Evolutionary conservation across 768 basidiomycete genomes (phyloP), one percentile per base, ranked within the genome.

Genomic region (Panaeolus cyanescens): DNA sequence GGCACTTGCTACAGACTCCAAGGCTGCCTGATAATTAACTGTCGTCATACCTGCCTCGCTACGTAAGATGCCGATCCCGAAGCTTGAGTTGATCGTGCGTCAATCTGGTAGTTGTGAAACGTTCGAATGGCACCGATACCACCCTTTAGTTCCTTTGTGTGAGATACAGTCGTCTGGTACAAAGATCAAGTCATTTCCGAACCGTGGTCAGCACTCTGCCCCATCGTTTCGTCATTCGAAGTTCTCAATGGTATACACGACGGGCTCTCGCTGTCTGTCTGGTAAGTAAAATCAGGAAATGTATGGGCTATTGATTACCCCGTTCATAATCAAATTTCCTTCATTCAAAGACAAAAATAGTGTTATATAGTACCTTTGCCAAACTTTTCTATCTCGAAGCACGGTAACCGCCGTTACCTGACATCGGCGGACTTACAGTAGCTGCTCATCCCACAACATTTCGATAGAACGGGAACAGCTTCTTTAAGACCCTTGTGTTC

Each of bases 31-130:
- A 50, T 50, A 50, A 50, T 50, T 50, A 50, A 50, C 12, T 50
- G 45, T 50, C 45, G 45, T 50, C 45, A 42, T 42, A 42, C 19
- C 7, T 20, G 19, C 40, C 19, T 22, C 19, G 19, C 22, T 50
- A 50, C 45, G 45, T 50, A 50, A 50, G 45, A 50, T 50, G 45
- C 45, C 45, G 45, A 50, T 50, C 45, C 45, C 45, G 45, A 50
- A 50, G 45, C 45, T 28, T 25, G 25, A 4, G 19, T 15, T 50
- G 45, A 50, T 50, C 45, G 45, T 50, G 45, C 45, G 45, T 50
- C 45, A 50, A 50, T 50, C 45, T 50, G 45, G 45, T 25, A 28
- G 45, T 50, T 28, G 45, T 13, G 45, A 50, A 28, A 28, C 25
- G 45, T 50, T 50, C 12, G 12, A 28, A 22, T 50, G 45, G 45